phyloP scores from a whole-genome alignment of 148 eudicot genomes.

The Diospyros kaki region DNA sequence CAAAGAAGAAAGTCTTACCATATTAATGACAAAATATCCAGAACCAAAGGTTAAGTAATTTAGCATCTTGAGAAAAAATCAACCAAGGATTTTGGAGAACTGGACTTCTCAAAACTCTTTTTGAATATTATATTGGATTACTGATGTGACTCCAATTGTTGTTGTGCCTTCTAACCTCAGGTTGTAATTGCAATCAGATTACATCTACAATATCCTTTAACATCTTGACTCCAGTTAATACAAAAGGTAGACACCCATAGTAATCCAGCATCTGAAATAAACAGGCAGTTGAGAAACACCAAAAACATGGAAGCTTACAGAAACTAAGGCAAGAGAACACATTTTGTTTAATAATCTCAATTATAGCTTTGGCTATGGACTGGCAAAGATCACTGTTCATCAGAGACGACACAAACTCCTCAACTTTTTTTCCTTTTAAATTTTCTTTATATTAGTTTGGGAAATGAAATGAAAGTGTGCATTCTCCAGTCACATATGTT shows the following conservation, averaged over 20 bases:
- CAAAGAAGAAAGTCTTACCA: background rate
- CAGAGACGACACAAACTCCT: too few species aligned
- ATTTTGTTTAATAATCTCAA: too few species aligned
- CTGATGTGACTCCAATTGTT: background rate
- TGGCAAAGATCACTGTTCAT: too few species aligned
- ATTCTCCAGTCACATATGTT: too few species aligned
- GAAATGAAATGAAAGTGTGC: too few species aligned
- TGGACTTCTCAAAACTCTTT: background rate
- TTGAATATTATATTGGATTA: background rate
- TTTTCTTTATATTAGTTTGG: too few species aligned
- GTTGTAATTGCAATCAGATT: background rate
- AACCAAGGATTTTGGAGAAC: background rate
- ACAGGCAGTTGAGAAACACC: background rate
- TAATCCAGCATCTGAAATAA: background rate
- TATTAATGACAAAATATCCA: background rate
- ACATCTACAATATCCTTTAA: background rate
- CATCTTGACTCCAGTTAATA: background rate
- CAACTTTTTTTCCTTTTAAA: too few species aligned
- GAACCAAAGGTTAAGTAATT: background rate
- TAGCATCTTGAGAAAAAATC: slow-evolving; percentile 7
- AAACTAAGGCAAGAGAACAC: too few species aligned
- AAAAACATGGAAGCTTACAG: background rate
- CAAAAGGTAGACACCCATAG: background rate
- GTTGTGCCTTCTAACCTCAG: background rate
- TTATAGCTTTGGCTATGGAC: too few species aligned